Percentiles rank a stretch among this genome's conserved stretches.
Evolutionary conservation across 2,329 filamentous ascomycete genomes (phyloP).

Genomic region (Fusarium compactum): DNA sequence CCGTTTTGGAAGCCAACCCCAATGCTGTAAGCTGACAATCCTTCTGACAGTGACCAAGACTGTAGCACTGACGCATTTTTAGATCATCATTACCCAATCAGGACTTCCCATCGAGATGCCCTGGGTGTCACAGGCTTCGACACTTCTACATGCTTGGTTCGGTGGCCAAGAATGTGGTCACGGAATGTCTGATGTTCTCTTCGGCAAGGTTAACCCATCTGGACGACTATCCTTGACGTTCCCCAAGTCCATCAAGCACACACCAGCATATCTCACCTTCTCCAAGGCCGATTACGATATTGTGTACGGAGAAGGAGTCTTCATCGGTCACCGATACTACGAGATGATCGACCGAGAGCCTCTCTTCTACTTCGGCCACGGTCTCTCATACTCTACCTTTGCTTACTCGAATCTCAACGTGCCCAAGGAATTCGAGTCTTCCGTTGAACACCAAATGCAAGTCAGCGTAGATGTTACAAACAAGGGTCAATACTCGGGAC

Average conservation of each 20-base stretch:
- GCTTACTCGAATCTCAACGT: slow-evolving; percentile 55
- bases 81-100: slow-evolving; percentile 42
- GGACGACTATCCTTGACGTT: slow-evolving; percentile 77
- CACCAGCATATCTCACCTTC: slow-evolving; percentile 77
- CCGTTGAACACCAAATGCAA: slow-evolving; percentile 14
- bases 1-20: slow-evolving; percentile 67
- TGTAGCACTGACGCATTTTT: rapidly evolving
- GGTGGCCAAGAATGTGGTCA: slow-evolving; percentile 46
- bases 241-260: slow-evolving; percentile 71
- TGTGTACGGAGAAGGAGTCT: slow-evolving; percentile 79
- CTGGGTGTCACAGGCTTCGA: slow-evolving; percentile 53
- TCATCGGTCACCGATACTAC: slow-evolving; percentile 79
- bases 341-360: slow-evolving; percentile 61
- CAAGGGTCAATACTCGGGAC: slow-evolving; percentile 11
- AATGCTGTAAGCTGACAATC: slow-evolving; percentile 64
- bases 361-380: slow-evolving; percentile 77
- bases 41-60: rapidly evolving
- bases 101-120: slow-evolving; percentile 64
- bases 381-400: slow-evolving; percentile 77
- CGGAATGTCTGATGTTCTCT: slow-evolving; percentile 45
- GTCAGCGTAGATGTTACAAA: slow-evolving; percentile 31
- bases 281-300: slow-evolving; percentile 72
- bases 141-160: slow-evolving; percentile 46
- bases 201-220: slow-evolving; percentile 41
- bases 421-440: not conserved